Evolutionary conservation across 495 filamentous ascomycete species (phyloP).

Genomic region (Xanthoparmelia taractica): DNA sequence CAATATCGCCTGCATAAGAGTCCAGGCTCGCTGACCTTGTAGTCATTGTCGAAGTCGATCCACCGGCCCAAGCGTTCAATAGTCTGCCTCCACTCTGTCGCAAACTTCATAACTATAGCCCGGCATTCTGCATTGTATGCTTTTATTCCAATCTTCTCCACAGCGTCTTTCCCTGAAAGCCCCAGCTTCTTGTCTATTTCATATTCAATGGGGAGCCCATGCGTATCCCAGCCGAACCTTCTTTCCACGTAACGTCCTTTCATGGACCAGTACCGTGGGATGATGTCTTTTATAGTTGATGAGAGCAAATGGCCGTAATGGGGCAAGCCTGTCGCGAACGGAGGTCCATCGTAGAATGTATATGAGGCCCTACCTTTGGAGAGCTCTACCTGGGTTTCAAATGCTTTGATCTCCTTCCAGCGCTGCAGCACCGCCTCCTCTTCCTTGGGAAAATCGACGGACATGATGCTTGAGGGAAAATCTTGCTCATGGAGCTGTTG

Average conservation of each 20-base stretch:
- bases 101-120: constrained; percentile 90
- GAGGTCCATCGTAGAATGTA: constrained; percentile 74
- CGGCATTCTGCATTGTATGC: constrained; percentile 91
- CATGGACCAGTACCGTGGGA: constrained; percentile 96
- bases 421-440: constrained; percentile 72
- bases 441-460: constrained; percentile 85
- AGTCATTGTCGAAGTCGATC: constrained; percentile 98
- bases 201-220: constrained; percentile 92
- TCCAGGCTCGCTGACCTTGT: constrained; percentile 56
- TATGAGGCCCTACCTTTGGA: constrained; percentile 66
- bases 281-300: constrained; percentile 96
- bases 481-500: constrained; percentile 2
- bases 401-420: constrained; percentile 89
- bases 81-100: constrained; percentile 80
- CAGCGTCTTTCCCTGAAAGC: constrained; percentile 81
- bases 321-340: constrained; percentile 57
- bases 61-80: constrained; percentile 89
- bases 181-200: constrained; percentile 98
- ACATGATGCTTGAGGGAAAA: constrained; percentile 46
- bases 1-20: constrained; percentile 9
- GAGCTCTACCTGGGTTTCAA: constrained; percentile 67
- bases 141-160: constrained; percentile 76
- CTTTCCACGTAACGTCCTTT: constrained; percentile 78
- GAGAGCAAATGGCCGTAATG: constrained; percentile 96
- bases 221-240: constrained; percentile 80